Evolutionary conservation across 208 protist species (phyloP).

Genomic region (Kentomonas sorsogonicus): DNA sequence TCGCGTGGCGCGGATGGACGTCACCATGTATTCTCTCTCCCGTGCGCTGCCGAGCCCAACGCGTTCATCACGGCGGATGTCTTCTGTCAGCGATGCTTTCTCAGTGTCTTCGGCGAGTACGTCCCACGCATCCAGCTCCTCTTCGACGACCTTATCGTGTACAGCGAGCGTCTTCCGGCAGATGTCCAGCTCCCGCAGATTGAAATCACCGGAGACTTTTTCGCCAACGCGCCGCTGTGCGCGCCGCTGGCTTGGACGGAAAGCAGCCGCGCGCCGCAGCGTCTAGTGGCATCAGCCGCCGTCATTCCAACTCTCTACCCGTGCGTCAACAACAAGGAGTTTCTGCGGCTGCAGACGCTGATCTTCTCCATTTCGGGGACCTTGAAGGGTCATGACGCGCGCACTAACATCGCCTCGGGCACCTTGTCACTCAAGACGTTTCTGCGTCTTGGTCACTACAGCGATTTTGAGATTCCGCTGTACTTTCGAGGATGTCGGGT

Average conservation of each 20-base stretch:
- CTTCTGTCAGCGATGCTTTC: slow-evolving; percentile 55
- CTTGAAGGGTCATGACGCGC: slow-evolving; percentile 14
- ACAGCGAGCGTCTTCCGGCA: slow-evolving; percentile 26
- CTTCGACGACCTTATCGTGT: slow-evolving; percentile 31
- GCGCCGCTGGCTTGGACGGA: slow-evolving; percentile 15
- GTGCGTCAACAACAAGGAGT: slow-evolving; percentile 41
- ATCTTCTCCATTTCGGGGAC: slow-evolving; percentile 43
- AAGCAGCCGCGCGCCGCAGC: not conserved
- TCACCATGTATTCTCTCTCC: slow-evolving; percentile 58
- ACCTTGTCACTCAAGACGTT: slow-evolving; percentile 48
- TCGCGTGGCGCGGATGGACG: slow-evolving; percentile 44
- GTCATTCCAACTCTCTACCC: slow-evolving; percentile 31
- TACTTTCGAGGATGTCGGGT: slow-evolving; percentile 51
- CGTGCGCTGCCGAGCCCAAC: slow-evolving; percentile 42
- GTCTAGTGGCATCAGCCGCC: too few species aligned
- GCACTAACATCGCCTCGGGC: slow-evolving; percentile 42
- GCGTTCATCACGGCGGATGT: slow-evolving; percentile 53
- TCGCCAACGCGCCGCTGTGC: slow-evolving; percentile 32
- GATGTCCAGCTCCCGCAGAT: slow-evolving; percentile 27
- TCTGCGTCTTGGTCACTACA: slow-evolving; percentile 28
- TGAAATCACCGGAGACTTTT: slow-evolving; percentile 35
- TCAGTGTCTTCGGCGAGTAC: slow-evolving; percentile 53
- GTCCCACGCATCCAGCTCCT: slow-evolving; percentile 48
- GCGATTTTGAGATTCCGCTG: slow-evolving; percentile 35
- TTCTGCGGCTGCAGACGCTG: slow-evolving; percentile 51